Conservation (phyloP, 2,329 filamentous ascomycete species). For the Hypocrella siamensis region DNA sequence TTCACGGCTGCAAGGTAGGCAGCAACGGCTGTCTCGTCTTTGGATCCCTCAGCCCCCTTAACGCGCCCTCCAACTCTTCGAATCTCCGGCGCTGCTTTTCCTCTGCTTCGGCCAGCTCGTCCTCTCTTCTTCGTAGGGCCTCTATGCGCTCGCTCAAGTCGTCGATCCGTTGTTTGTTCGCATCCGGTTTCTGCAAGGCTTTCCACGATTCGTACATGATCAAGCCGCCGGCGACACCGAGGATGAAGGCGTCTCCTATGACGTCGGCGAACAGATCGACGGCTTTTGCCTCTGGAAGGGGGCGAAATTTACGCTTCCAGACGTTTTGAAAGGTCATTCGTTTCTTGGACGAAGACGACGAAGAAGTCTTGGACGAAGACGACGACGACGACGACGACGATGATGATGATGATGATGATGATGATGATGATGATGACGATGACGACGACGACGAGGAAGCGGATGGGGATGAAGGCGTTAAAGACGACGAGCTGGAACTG, state of each 20-base stretch:
- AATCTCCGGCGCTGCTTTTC: slow-evolving; percentile 31
- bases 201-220: slow-evolving; percentile 48
- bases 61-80: slow-evolving; percentile 35
- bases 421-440: not conserved
- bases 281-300: slow-evolving; percentile 48
- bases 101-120: slow-evolving; percentile 29
- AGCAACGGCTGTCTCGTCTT: slow-evolving; percentile 40
- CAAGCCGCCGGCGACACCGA: slow-evolving; percentile 38
- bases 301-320: slow-evolving; percentile 46
- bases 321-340: slow-evolving; percentile 28
- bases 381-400: slow-evolving; percentile 1
- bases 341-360: slow-evolving; percentile 7
- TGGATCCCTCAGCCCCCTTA: slow-evolving; percentile 35
- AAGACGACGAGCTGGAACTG: slow-evolving; percentile 5
- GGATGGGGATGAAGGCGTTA: not conserved
- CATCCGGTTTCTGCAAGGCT: slow-evolving; percentile 43
- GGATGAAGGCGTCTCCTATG: slow-evolving; percentile 46
- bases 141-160: slow-evolving; percentile 32
- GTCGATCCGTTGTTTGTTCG: slow-evolving; percentile 35
- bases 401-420: not conserved
- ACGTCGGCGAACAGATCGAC: slow-evolving; percentile 54
- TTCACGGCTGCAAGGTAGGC: slow-evolving; percentile 16
- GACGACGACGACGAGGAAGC: slow-evolving; percentile 1
- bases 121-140: slow-evolving; percentile 31
- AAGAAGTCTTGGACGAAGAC: not conserved